Evolutionary conservation across 2,329 filamentous ascomycete genomes (phyloP), one percentile per base, ranked within the genome.

Genomic region (Stachybotrys chartarum): DNA sequence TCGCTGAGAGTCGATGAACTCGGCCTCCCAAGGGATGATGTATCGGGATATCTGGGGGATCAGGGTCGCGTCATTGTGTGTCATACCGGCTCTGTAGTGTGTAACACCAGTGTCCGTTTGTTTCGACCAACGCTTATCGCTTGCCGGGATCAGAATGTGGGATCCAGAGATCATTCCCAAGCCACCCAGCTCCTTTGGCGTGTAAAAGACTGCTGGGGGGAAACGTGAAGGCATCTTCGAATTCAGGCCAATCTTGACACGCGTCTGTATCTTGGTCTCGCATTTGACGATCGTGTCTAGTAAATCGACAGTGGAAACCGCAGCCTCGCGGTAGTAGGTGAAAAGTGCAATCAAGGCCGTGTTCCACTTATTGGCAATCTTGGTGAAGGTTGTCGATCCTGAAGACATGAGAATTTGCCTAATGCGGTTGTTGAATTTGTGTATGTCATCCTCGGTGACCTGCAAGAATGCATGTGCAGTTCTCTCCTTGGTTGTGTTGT

Each of bases 361-460:
- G 73, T 99, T 99, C 94, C 95, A 99, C 76, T 99, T 99, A 76
- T 99, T 99, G 50, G 95, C 94, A 67, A 99, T 99, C 81, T 99
- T 99, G 50, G 94, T 99, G 75, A 99, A 99, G 0, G 94, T 99
- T 0, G 94, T 99, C 6, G 91, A 96, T n/a, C 94, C 95, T 56
- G 94, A 97, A 11, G 93, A 97, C 94, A 99, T 99, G 55, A 99
- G 80, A 68, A 99, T 99, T 68, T 99, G 94, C 57, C 94, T 86
- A 67, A 99, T 99, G 47, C 95, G 87, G 72, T 99, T 99, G 75
- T 99, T 99, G 80, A 99, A 99, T 73, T 97, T 97, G 61, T 93
- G 88, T 51, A 99, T 93, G 67, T 99, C 94, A 68, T 97, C 94
- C 66, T 97, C 93, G 0, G 94, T 97, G 24, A 99, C 94, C 67